phyloP scores from a whole-genome alignment of 352 stramenopile species.

The Phytopythium vexans region DNA sequence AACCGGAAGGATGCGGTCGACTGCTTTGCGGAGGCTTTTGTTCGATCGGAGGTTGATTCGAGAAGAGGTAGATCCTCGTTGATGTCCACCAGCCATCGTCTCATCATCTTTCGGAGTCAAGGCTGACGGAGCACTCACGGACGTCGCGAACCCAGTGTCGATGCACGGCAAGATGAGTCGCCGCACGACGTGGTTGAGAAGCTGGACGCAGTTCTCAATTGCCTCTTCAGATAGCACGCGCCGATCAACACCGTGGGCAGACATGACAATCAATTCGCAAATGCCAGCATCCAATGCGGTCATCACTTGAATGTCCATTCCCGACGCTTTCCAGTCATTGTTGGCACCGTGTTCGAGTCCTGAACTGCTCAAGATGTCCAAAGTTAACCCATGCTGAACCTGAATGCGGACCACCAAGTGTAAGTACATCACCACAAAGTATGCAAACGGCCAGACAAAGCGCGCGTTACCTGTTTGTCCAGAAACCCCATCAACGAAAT shows the following conservation, averaged over 20 bases:
- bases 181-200: conserved; percentile 59
- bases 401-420: not conserved
- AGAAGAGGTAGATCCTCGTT: conserved; percentile 10
- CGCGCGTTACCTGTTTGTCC: conserved; percentile 45
- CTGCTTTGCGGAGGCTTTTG: conserved; percentile 41
- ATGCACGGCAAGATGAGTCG: conserved; percentile 65
- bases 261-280: conserved; percentile 73
- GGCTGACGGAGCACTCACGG: conserved; percentile 1
- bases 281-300: conserved; percentile 63
- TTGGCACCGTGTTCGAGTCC: conserved; percentile 10
- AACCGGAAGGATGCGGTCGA: conserved; percentile 60
- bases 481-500: conserved; percentile 50
- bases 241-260: conserved; percentile 61
- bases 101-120: not conserved
- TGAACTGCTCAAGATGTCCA: not conserved
- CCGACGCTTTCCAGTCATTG: conserved; percentile 27
- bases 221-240: conserved; percentile 75
- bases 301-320: conserved; percentile 34
- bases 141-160: conserved; percentile 46
- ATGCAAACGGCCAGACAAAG: too few species aligned
- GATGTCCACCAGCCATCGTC: conserved; percentile 6
- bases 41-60: conserved; percentile 46
- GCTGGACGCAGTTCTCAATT: conserved; percentile 76
- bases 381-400: conserved; percentile 5
- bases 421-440: too few species aligned